phyloP scores from a whole-genome alignment of 371 early-diverging fungal genomes.

The Vairimorpha necatrix region DNA sequence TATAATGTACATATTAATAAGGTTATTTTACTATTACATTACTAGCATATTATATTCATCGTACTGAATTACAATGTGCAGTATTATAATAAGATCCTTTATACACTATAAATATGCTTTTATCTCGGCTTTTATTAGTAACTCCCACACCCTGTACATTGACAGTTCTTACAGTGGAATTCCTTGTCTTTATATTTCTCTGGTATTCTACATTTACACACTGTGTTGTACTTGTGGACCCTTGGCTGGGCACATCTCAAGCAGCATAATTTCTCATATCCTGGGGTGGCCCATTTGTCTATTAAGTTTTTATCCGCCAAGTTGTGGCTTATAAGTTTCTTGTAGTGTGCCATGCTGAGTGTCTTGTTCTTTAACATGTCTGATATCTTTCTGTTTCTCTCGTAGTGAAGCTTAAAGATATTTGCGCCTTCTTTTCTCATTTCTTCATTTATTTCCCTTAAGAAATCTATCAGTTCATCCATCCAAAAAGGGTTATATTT shows the following conservation, averaged over 20 bases:
- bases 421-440: conserved; percentile 44
- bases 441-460: not conserved
- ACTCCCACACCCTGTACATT: conserved; percentile 50
- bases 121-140: conserved; percentile 27
- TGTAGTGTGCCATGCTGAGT: conserved; percentile 80
- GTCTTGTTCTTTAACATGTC: conserved; percentile 84
- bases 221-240: conserved; percentile 90
- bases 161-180: conserved; percentile 41
- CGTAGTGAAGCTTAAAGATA: conserved; percentile 88
- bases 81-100: too few relatives aligned
- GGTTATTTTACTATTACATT: too few relatives aligned
- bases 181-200: not conserved
- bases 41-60: too few relatives aligned
- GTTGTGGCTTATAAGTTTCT: conserved; percentile 77
- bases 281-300: conserved; percentile 92
- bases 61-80: too few relatives aligned
- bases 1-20: too few relatives aligned
- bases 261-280: conserved; percentile 94
- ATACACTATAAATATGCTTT: too few relatives aligned
- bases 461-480: not conserved
- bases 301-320: conserved; percentile 85
- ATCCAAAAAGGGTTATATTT: not conserved
- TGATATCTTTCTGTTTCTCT: conserved; percentile 78
- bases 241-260: conserved; percentile 85
- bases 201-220: conserved; percentile 94